A percentile compares a stretch with the other conserved stretches of the same genome.
Conservation (phyloP, 345 rosid genomes). For the Moricandia arvensis region DNA sequence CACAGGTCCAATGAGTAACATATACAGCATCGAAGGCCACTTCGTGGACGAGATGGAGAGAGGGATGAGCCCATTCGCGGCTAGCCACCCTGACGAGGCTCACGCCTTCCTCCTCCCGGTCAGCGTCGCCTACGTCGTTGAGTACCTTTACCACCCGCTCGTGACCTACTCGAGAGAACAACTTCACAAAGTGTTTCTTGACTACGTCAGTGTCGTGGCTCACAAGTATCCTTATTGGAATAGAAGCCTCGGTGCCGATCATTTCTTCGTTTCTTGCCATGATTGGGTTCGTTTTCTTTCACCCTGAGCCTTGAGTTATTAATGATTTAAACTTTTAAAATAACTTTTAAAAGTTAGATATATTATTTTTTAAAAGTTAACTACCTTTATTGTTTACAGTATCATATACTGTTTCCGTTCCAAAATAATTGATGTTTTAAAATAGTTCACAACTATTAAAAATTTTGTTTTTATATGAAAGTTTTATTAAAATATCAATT, state of each 20-base stretch:
- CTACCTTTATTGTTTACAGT: no score
- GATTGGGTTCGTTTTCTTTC: slow-evolving; percentile 50
- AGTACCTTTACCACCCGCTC: slow-evolving; percentile 41
- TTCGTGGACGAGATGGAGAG: slow-evolving; percentile 53
- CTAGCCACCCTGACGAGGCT: slow-evolving; percentile 45
- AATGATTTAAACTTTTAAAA: no score
- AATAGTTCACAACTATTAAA: no score
- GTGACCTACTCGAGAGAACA: slow-evolving; percentile 36
- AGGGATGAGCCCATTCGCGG: slow-evolving; percentile 37
- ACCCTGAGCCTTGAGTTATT: neutral
- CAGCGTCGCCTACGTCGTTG: slow-evolving; percentile 40
- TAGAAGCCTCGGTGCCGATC: slow-evolving; percentile 50
- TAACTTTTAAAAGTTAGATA: no score
- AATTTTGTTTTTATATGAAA: no score
- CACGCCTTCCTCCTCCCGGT: slow-evolving; percentile 50
- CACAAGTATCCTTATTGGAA: slow-evolving; percentile 58
- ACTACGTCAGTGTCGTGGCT: slow-evolving; percentile 40
- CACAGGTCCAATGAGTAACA: slow-evolving; percentile 41
- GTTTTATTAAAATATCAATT: no score
- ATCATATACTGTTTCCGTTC: no score
- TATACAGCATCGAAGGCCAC: slow-evolving; percentile 58
- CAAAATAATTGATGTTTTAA: no score
- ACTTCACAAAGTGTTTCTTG: slow-evolving; percentile 34
- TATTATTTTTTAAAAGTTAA: no score
- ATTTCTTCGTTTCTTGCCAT: slow-evolving; percentile 58